These are phyloP conservation scores for Elsinoe ampelina DNA, from an alignment of 2,329 filamentous ascomycete species.

Conservation along the genomic window DNA sequence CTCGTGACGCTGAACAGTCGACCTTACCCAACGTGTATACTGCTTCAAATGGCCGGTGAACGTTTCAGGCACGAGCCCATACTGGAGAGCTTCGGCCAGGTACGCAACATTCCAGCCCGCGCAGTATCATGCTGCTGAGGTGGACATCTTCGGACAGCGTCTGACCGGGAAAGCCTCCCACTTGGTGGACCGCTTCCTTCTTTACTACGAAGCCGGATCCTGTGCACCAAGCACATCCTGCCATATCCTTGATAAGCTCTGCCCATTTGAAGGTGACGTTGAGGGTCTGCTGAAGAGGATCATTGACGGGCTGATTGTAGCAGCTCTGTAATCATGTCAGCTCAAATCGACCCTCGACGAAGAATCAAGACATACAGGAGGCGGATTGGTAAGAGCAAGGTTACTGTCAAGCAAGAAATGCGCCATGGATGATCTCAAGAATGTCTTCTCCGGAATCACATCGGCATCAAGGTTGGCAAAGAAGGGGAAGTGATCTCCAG, in stretches of 20 bases:
- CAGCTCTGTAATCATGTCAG: conserved; percentile 40
- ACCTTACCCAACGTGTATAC: conserved; percentile 42
- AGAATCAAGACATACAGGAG: conserved; percentile 25
- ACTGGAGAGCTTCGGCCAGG: conserved; percentile 51
- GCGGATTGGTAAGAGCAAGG: conserved; percentile 51
- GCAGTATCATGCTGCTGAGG: conserved; percentile 51
- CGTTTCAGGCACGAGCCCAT: conserved; percentile 50
- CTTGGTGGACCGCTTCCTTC: conserved; percentile 49
- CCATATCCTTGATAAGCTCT: conserved; percentile 38
- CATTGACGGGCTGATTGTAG: conserved; percentile 52
- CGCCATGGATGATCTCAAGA: conserved; percentile 51
- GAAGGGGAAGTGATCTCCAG: conserved; percentile 19
- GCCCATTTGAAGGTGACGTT: conserved; percentile 50
- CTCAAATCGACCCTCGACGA: not conserved
- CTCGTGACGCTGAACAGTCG: not conserved
- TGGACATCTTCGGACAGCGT: conserved; percentile 53
- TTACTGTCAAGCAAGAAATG: conserved; percentile 48
- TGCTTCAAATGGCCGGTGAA: conserved; percentile 49
- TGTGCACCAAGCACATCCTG: conserved; percentile 50
- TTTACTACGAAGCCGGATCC: conserved; percentile 54
- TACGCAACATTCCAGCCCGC: conserved; percentile 55
- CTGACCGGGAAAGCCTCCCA: conserved; percentile 53
- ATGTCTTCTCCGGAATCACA: conserved; percentile 56
- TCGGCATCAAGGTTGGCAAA: conserved; percentile 58
- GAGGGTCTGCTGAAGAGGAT: conserved; percentile 50